Conservation (phyloP, 2,329 filamentous ascomycete genomes). For the Lachnellula cervina region DNA sequence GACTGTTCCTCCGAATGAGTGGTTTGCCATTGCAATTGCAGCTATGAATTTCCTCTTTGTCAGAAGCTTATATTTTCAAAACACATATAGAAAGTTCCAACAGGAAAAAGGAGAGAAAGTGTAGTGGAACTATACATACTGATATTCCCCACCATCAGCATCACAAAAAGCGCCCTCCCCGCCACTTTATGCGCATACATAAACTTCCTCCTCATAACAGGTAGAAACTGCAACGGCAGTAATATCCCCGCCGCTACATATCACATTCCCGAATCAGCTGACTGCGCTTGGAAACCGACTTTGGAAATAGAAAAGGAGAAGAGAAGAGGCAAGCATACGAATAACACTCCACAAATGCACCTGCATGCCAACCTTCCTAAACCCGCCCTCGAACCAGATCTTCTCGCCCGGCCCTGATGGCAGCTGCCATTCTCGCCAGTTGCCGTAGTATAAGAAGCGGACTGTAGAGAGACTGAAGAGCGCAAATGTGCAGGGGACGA, state of each 20-base stretch:
- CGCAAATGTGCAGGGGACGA: constrained; percentile 2
- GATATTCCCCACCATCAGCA: constrained; percentile 10
- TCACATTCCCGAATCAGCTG: too few species aligned
- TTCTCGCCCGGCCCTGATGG: constrained; percentile 1
- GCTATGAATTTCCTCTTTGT: neutral
- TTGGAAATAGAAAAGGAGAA: neutral
- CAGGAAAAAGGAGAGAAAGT: neutral
- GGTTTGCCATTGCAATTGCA: neutral
- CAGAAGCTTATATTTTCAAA: neutral
- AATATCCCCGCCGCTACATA: constrained; percentile 12
- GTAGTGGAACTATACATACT: constrained; percentile 2
- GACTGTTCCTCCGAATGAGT: constrained; percentile 9
- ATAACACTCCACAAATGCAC: constrained; percentile 13
- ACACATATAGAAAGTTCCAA: too few species aligned
- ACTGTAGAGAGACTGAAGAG: constrained; percentile 2
- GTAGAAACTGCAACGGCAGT: constrained; percentile 13
- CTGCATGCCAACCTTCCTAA: neutral
- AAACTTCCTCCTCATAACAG: constrained; percentile 10
- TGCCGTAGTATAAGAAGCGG: neutral
- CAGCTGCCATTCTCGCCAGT: neutral
- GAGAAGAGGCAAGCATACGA: constrained; percentile 2
- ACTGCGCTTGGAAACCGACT: neutral
- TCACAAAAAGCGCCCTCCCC: constrained; percentile 5
- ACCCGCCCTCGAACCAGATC: constrained; percentile 1
- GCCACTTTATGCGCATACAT: constrained; percentile 4